These are phyloP conservation scores for Piloderma croceum DNA, from an alignment of 768 basidiomycete genomes.

Conservation along the genomic window DNA sequence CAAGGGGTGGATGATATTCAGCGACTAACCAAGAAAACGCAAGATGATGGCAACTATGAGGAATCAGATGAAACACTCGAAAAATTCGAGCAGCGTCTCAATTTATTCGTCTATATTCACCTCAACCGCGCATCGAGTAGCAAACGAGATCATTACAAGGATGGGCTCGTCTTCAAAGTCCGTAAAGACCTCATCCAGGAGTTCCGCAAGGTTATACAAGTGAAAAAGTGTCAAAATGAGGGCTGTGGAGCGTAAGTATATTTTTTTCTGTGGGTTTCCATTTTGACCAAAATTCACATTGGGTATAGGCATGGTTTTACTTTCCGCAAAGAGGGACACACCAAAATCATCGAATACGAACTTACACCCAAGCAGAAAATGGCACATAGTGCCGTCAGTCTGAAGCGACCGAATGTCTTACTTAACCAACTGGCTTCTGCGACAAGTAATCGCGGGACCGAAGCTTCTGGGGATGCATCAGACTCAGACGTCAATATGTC, in stretches of 20 bases:
- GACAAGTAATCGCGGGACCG: constrained; percentile 20
- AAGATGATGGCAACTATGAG: constrained; percentile 39
- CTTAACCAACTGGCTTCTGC: constrained; percentile 39
- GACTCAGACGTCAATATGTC: constrained; percentile 49
- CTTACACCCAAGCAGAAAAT: constrained; percentile 74
- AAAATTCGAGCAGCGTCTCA: constrained; percentile 57
- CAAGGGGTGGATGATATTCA: constrained; percentile 67
- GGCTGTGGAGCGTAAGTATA: constrained; percentile 79
- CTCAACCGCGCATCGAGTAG: constrained; percentile 39
- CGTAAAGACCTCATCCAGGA: constrained; percentile 79
- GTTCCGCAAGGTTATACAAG: constrained; percentile 64
- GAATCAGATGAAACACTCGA: constrained; percentile 50
- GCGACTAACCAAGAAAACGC: constrained; percentile 29
- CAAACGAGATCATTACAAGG: constrained; percentile 84
- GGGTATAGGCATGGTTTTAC: constrained; percentile 65
- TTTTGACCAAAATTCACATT: constrained; percentile 6
- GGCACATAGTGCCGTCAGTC: constrained; percentile 41
- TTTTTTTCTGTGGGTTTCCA: constrained; percentile 1
- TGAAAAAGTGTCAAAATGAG: constrained; percentile 70
- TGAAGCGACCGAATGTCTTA: constrained; percentile 76
- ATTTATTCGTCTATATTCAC: constrained; percentile 58
- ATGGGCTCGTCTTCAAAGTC: constrained; percentile 78
- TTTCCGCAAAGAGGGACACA: constrained; percentile 89
- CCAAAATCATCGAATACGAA: constrained; percentile 93
- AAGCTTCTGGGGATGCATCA: constrained; percentile 23